Evolutionary conservation across 768 basidiomycete genomes (phyloP).

Genomic region (Lactarius psammicola): DNA sequence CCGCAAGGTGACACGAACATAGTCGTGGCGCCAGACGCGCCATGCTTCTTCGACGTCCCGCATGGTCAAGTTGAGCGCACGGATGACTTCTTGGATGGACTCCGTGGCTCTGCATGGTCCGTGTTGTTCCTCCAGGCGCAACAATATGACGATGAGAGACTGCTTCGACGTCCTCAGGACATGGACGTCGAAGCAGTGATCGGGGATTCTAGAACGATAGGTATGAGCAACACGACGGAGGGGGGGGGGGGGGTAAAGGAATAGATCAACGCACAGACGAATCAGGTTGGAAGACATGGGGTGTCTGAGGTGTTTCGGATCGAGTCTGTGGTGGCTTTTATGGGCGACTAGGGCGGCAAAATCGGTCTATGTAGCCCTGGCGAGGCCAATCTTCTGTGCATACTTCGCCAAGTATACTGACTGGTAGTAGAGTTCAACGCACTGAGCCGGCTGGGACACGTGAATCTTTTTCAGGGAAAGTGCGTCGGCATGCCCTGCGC

Average conservation of each 20-base stretch:
- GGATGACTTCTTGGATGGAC: not conserved
- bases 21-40: constrained; percentile 5
- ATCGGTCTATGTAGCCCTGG: too few relatives aligned
- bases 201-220: not conserved
- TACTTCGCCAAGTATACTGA: not conserved
- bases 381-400: not conserved
- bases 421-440: not conserved
- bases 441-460: not conserved
- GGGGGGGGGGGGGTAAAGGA: too few relatives aligned
- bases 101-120: not conserved
- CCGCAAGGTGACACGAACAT: not conserved
- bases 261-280: constrained; percentile 4
- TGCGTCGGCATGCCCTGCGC: not conserved
- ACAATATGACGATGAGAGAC: not conserved
- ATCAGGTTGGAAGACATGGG: constrained; percentile 7
- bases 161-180: constrained; percentile 1
- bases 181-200: constrained; percentile 4
- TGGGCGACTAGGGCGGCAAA: not conserved
- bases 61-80: not conserved
- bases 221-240: not conserved
- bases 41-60: constrained; percentile 9
- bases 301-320: not conserved
- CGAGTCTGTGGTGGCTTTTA: not conserved
- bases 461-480: not conserved
- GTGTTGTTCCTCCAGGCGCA: not conserved